phyloP scores from a whole-genome alignment of 164 flowering plant species.

The Nymphaea thermarum region DNA sequence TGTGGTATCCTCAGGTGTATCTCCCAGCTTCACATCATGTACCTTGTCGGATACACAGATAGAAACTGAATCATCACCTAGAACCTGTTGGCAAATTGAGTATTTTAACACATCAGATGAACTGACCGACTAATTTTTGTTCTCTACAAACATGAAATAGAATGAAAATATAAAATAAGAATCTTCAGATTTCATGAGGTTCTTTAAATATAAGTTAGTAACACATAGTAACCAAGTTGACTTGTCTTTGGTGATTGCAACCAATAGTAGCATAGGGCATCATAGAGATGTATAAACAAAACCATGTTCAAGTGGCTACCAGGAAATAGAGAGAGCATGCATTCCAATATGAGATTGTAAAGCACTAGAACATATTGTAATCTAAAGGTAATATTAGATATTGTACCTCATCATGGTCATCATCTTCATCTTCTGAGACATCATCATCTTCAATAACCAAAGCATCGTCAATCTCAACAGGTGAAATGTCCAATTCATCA shows the following conservation, averaged over 20 bases:
- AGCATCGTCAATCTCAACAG: constrained; percentile 81
- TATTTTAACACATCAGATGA: background rate
- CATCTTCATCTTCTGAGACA: constrained; percentile 91
- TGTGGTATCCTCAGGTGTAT: constrained; percentile 53
- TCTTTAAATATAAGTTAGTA: too few relatives aligned
- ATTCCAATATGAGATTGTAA: background rate
- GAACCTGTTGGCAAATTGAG: constrained; percentile 34
- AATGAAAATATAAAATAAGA: too few relatives aligned
- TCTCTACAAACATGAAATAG: too few relatives aligned
- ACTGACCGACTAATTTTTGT: too few relatives aligned
- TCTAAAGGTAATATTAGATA: background rate
- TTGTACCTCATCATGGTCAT: constrained; percentile 76
- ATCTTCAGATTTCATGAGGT: too few relatives aligned
- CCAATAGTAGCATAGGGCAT: too few relatives aligned
- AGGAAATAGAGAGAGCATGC: too few relatives aligned
- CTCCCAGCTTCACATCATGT: constrained; percentile 90
- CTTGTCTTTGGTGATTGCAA: too few relatives aligned
- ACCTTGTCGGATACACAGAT: constrained; percentile 77
- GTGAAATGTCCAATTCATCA: constrained; percentile 83
- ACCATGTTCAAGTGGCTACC: too few relatives aligned
- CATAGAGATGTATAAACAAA: too few relatives aligned
- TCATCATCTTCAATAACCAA: constrained; percentile 97
- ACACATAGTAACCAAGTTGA: too few relatives aligned
- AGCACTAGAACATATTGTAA: background rate
- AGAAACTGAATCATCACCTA: constrained; percentile 67